Percentiles rank a stretch among this genome's conserved stretches.
Evolutionary conservation across 768 basidiomycete species (phyloP).

Genomic region (Crucibulum laeve): DNA sequence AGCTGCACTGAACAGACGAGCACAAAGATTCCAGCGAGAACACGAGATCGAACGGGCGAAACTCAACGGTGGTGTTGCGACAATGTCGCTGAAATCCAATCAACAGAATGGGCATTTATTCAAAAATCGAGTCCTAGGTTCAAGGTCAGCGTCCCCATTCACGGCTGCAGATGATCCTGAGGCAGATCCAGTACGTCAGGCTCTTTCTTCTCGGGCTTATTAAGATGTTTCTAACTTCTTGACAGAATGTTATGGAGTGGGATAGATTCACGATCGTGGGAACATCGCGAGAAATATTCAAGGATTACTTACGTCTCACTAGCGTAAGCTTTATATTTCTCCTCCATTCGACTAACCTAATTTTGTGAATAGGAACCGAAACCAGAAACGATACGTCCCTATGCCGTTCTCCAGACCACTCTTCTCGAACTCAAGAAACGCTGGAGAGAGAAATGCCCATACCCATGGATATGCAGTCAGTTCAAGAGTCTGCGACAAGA

Average conservation of each 20-base stretch:
- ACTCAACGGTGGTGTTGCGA: conserved; percentile 27
- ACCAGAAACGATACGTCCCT: conserved; percentile 90
- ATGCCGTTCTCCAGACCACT: conserved; percentile 78
- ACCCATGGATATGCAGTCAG: conserved; percentile 94
- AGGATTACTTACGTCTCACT: conserved; percentile 92
- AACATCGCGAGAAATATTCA: conserved; percentile 84
- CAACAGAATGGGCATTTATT: conserved; percentile 51
- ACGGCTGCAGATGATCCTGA: conserved; percentile 58
- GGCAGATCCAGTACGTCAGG: conserved; percentile 57
- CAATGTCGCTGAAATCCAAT: conserved; percentile 39
- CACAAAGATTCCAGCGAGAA: conserved; percentile 87
- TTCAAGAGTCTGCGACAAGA: conserved; percentile 98
- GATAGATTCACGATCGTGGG: conserved; percentile 95
- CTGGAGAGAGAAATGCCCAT: conserved; percentile 75
- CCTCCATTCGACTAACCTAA: conserved; percentile 1
- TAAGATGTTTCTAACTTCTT: conserved; percentile 3
- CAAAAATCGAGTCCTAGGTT: conserved; percentile 30
- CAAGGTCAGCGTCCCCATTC: conserved; percentile 48
- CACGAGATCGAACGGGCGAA: conserved; percentile 77
- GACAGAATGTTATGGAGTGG: conserved; percentile 94
- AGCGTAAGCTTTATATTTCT: conserved; percentile 45
- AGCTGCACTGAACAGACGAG: conserved; percentile 69
- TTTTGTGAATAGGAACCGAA: conserved; percentile 71
- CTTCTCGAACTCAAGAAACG: conserved; percentile 81
- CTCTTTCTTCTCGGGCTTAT: neutral